phyloP scores from a whole-genome alignment of 768 basidiomycete genomes.

The Boletus rex-veris region DNA sequence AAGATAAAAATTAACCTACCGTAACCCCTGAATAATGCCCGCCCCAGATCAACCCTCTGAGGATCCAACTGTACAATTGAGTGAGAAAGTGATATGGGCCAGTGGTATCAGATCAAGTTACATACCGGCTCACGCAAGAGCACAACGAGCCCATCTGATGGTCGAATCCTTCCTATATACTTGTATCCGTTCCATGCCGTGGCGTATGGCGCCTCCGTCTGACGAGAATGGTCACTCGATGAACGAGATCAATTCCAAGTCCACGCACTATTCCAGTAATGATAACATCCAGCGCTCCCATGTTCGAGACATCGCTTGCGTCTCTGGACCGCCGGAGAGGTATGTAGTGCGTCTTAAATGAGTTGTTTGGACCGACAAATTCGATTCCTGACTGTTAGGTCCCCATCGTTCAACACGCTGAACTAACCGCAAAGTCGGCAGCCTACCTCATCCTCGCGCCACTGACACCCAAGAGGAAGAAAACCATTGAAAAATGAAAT shows the following conservation, averaged over 20 bases:
- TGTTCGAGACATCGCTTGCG: slow-evolving; percentile 9
- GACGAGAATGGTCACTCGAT: slow-evolving; percentile 1
- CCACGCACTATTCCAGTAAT: slow-evolving; percentile 49
- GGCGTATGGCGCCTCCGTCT: slow-evolving; percentile 47
- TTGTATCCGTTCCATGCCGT: slow-evolving; percentile 56
- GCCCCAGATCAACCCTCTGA: slow-evolving; percentile 31
- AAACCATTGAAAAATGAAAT: slow-evolving; percentile 44
- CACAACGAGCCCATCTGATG: slow-evolving; percentile 57
- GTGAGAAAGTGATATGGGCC: slow-evolving; percentile 3
- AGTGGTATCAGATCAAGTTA: neutral
- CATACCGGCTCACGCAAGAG: slow-evolving; percentile 51
- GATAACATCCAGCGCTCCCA: slow-evolving; percentile 43
- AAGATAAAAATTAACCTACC: slow-evolving; percentile 27
- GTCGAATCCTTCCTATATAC: slow-evolving; percentile 55
- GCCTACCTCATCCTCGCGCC: slow-evolving; percentile 31
- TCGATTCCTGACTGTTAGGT: slow-evolving; percentile 27
- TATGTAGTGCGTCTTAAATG: slow-evolving; percentile 39
- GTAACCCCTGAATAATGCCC: slow-evolving; percentile 46
- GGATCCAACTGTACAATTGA: slow-evolving; percentile 18
- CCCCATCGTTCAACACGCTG: neutral
- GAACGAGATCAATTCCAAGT: neutral
- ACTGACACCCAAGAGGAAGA: slow-evolving; percentile 40
- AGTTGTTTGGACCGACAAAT: slow-evolving; percentile 32
- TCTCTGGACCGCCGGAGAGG: slow-evolving; percentile 23
- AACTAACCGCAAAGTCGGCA: neutral